Evolutionary conservation across 768 basidiomycete genomes (phyloP), one percentile per base, ranked within the genome.

Genomic region (Pleurotus citrinopileatus): DNA sequence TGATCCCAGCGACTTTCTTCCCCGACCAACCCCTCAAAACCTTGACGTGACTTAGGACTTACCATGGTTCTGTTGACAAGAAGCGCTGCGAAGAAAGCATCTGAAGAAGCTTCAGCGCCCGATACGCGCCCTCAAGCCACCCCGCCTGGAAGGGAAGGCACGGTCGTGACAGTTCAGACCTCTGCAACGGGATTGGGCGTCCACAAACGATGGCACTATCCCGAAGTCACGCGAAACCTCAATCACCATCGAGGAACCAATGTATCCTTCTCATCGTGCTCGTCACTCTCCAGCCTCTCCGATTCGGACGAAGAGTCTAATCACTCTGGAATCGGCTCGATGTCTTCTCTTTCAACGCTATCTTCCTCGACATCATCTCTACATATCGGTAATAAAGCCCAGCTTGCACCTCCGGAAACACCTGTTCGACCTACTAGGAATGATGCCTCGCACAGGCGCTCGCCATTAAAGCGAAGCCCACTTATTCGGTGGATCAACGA

Each of bases 161-260:
- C 55, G 4, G 10, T 51, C 7, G 27, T 52, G 27, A 56, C 50
- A 15, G 28, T 53, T 20, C n/a, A 29, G 13, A 36, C 50, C 13
- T 56, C 55, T 15, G 55, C 55, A 4, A 56, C 55, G 5, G 55
- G 55, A 17, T 40, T 42, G 22, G 55, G 50, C 26, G 43, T 52
- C 6, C 55, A 56, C 36, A 56, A 29, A 10, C 37, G 55, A 42
- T 56, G 55, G 55, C 38, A 52, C 40, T 43, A 52, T 22, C 55
- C 55, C 20, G 22, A 34, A 23, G 25, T 12, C n/a, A 28, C 40
- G 22, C 4, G 6, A 22, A 23, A 17, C 3, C 22, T 22, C 15
- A 27, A 32, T 20, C 27, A n/a, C 48, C 25, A 29, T 40, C n/a
- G 36, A 19, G 13, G 20, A 34, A 23, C 29, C 23, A 34, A 22